phyloP scores from a whole-genome alignment of 352 stramenopile genomes.

The Pythium aristosporum region DNA sequence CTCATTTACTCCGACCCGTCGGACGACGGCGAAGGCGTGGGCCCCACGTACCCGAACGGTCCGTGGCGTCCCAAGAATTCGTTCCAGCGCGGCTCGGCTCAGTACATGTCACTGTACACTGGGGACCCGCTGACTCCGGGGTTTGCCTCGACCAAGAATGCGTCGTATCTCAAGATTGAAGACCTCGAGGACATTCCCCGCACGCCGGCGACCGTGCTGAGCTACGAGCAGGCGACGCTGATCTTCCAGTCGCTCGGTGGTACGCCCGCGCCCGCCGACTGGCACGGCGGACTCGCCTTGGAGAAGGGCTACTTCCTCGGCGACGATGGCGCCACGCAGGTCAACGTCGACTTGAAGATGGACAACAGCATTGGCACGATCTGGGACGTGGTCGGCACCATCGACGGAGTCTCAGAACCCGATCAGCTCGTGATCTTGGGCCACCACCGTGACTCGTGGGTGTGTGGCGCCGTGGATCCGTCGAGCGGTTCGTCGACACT shows the following conservation, averaged over 20 bases:
- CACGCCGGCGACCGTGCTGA: constrained; percentile 66
- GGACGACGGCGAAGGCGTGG: constrained; percentile 73
- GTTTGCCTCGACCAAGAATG: constrained; percentile 29
- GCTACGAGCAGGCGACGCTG: constrained; percentile 73
- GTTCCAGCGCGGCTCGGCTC: constrained; percentile 3
- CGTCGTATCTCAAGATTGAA: constrained; percentile 36
- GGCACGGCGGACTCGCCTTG: constrained; percentile 59
- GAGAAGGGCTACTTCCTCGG: constrained; percentile 68
- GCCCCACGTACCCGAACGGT: constrained; percentile 27
- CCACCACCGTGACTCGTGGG: constrained; percentile 91
- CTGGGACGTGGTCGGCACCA: constrained; percentile 85
- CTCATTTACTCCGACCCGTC: constrained; percentile 88
- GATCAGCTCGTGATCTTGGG: constrained; percentile 78
- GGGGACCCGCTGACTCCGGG: constrained; percentile 58
- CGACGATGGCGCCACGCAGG: constrained; percentile 47
- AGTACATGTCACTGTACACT: constrained; percentile 34
- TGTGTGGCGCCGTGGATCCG: constrained; percentile 84
- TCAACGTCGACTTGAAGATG: constrained; percentile 61
- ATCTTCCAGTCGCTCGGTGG: constrained; percentile 70
- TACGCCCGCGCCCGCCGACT: constrained; percentile 41
- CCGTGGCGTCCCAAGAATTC: not conserved
- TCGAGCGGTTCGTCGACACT: constrained; percentile 74
- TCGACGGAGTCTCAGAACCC: constrained; percentile 50
- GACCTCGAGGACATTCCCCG: constrained; percentile 55
- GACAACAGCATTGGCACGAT: constrained; percentile 78